These are phyloP conservation scores for Pythium brassicae DNA, from an alignment of 352 stramenopile genomes.

Conservation along the genomic window DNA sequence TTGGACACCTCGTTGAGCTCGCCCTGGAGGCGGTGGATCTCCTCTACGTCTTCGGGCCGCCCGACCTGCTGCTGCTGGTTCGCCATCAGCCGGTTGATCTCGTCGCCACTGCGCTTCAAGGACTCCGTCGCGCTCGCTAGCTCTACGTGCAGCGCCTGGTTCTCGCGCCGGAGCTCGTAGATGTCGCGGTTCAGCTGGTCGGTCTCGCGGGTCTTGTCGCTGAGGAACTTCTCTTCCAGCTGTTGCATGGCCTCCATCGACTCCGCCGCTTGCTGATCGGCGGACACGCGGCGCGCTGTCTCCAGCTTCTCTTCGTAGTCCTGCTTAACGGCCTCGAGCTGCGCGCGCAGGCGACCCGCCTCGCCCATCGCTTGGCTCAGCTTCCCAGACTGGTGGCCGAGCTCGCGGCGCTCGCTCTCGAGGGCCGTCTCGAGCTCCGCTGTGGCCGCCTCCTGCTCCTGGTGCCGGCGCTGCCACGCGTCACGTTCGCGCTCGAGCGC, in stretches of 20 bases:
- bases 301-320: conserved; percentile 53
- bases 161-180: conserved; percentile 32
- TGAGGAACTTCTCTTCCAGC: conserved; percentile 44
- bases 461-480: conserved; percentile 32
- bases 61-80: conserved; percentile 31
- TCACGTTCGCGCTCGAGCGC: conserved; percentile 30
- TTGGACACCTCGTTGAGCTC: conserved; percentile 29
- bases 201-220: conserved; percentile 37
- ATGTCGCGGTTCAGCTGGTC: conserved; percentile 34
- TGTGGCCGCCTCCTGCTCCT: conserved; percentile 27
- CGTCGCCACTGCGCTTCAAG: conserved; percentile 44
- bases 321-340: conserved; percentile 30
- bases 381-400: conserved; percentile 21
- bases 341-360: conserved; percentile 36
- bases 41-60: conserved; percentile 19
- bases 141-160: conserved; percentile 32
- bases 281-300: too few species aligned
- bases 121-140: conserved; percentile 45
- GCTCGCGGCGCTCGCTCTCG: conserved; percentile 15
- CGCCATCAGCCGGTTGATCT: conserved; percentile 48
- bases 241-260: conserved; percentile 40
- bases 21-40: conserved; percentile 34
- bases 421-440: conserved; percentile 29
- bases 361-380: conserved; percentile 40
- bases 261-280: conserved; percentile 31